A percentile compares a stretch with the other conserved stretches of the same genome.
These are phyloP conservation scores for Suillus alpinus DNA, from an alignment of 768 basidiomycete genomes.

Conservation along the genomic window DNA sequence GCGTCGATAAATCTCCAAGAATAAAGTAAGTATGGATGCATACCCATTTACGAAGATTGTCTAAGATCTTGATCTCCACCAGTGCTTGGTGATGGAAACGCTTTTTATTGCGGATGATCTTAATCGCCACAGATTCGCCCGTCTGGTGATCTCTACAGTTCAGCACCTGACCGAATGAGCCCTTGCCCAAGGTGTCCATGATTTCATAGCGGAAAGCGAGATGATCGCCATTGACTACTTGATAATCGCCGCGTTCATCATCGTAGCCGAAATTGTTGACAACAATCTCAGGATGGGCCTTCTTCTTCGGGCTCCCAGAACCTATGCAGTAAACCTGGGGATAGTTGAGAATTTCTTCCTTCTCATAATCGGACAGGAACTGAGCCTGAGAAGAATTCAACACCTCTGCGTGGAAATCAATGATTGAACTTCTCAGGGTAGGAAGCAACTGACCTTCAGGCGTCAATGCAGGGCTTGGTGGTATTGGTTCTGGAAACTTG, in stretches of 20 bases:
- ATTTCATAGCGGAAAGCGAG: slow-evolving; percentile 97
- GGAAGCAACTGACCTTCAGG: slow-evolving; percentile 59
- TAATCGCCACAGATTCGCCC: slow-evolving; percentile 95
- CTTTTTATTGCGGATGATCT: slow-evolving; percentile 99
- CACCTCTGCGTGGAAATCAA: slow-evolving; percentile 43
- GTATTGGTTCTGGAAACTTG: slow-evolving; percentile 88
- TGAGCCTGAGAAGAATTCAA: slow-evolving; percentile 65
- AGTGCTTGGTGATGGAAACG: slow-evolving; percentile 97
- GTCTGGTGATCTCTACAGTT: slow-evolving; percentile 95
- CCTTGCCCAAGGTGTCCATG: slow-evolving; percentile 90
- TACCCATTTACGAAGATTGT: slow-evolving; percentile 97
- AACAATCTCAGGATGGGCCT: slow-evolving; percentile 65
- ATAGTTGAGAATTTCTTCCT: slow-evolving; percentile 88
- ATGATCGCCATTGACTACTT: slow-evolving; percentile 87
- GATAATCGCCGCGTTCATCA: slow-evolving; percentile 97
- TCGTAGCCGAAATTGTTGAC: slow-evolving; percentile 94
- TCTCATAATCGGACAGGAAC: slow-evolving; percentile 82
- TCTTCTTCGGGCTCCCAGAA: slow-evolving; percentile 78
- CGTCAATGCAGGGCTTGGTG: slow-evolving; percentile 61
- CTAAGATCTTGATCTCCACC: slow-evolving; percentile 98
- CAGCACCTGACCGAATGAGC: slow-evolving; percentile 96
- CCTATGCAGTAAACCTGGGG: slow-evolving; percentile 82
- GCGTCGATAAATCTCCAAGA: neutral
- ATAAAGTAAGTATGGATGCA: slow-evolving; percentile 19
- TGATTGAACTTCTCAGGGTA: slow-evolving; percentile 7